Base-by-base conservation (phyloP, 345 rosid genomes). In the Kernera saxatilis region DNA sequence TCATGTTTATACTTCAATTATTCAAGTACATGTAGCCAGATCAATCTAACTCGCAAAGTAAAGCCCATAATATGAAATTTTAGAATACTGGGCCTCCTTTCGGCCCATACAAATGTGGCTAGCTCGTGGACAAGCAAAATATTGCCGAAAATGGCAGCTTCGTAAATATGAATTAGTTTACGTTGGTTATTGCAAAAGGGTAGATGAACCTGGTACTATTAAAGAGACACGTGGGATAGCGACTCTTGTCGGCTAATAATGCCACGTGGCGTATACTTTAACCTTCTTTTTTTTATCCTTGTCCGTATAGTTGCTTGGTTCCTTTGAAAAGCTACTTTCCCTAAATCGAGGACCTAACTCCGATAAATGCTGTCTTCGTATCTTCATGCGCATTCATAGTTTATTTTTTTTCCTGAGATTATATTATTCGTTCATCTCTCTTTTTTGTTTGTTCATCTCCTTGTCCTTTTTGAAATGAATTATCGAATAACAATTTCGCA, bases 301-400 rank as follows among this genome's bases (percentile, higher is more conserved):
- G 69, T 51, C 75, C 36, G 51, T 71, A 36, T 70, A 39, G 43
- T 32, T 43, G 22, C 37, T 41, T 72, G 64, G 70, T 64, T 54
- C 26, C 56, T 44, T 18, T 14, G 58, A 72, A 64, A 72, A 54
- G 71, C 64, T 55, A 35, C 50, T 55, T 73, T 71, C 77, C 14
- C 57, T n/a, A 46, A 44, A 64, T 64, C 58, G 41, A 73, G 77
- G 71, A 72, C 54, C 71, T 23, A 72, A 72, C 64, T 53, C 30
- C 64, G 37, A 43, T 62, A 62, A 52, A 62, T 62, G 54, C 11
- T 41, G 54, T 71, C 63, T 41, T 43, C 40, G 55, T 71, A 30
- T 53, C 61, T 30, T 58, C 61, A 37, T 61, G 12, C 35, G 29
- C 5, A 27, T 67, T 53, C 53, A 9, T 67, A 25, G 29, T 17